Base-by-base conservation (phyloP, 1,284 basidiomycete genomes). In the Sphagnurus paluster region DNA sequence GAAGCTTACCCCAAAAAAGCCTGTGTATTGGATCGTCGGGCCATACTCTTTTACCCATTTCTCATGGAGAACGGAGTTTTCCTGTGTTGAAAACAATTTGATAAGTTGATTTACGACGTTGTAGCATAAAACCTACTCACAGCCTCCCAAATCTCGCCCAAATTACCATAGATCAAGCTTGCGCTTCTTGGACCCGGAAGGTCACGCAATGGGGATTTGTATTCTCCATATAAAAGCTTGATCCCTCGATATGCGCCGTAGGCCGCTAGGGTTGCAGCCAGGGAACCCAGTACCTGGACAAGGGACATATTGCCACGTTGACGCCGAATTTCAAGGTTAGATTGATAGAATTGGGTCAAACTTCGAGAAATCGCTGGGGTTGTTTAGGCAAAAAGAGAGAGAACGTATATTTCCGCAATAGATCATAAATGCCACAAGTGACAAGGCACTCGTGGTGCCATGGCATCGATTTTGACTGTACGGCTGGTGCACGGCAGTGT, bases 41-140 rank as follows among this genome's bases (percentile, higher is more conserved):
- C 85, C 84, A 50, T 82, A 82, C 49, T 79, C 53, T 32, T 67
- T 55, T 0, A 71, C 59, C 84, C 85, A 88, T 56, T 72, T 56
- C 42, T 81, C 75, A 21, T 77, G 70, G 17, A 75, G 52, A 0
- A 66, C 65, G 2, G 64, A 66, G 50, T 66, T 67, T 43, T 73
- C 67, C 71, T 73, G 33, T 0, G 37, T 26, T 11, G 9, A 39
- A 29, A 23, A 33, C 14, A 33, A 20, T 37, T 33, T 8, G 41
- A 25, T n/a, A 30, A 39, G 5, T 7, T 19, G 24, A 49, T n/a
- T n/a, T n/a, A n/a, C n/a, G 14, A 14, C 19, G 7, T 6, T 11
- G 14, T 5, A 5, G 9, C 16, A 5, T 29, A 28, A 26, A 39
- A 10, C 7, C 20, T 5, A 57, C 70, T 45, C 49, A 78, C 72